Base-by-base conservation (phyloP, 2,329 filamentous ascomycete genomes). In the Cryphonectria radicalis region DNA sequence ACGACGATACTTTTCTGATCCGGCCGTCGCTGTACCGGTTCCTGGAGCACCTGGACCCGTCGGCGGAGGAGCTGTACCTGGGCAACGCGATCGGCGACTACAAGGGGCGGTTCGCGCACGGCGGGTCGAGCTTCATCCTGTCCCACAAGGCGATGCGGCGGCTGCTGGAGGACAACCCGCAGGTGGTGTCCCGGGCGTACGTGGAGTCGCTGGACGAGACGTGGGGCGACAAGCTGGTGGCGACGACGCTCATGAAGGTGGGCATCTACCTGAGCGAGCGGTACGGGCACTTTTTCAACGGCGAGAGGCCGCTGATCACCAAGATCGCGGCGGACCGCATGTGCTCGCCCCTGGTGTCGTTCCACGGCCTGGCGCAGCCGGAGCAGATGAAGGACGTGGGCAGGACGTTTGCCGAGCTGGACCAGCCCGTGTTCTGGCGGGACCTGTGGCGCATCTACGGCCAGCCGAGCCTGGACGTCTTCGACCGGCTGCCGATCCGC, bases 11-110 rank as follows among this genome's bases (percentile, higher is more conserved):
- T 0, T 89, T 85, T 75, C 76, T 89, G 62, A 81, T 88, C 62
- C 82, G 82, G 67, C 80, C 83, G 3, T 86, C 87, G 17, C 77
- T 89, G 40, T 78, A 80, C 59, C 77, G 84, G 1, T 77, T 89
- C 17, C 80, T 89, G 19, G 80, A 81, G 25, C 86, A 87, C 70
- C 78, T 89, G 71, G 81, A 89, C 76, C 80, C 83, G 1, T 74
- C 83, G 1, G 74, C 79, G 7, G 78, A 80, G 67, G 82, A 84
- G 19, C 81, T 85, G 59, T 89, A 88, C 75, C 76, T 89, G 32
- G 87, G 87, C 53, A 89, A 89, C 71, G 85, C 86, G 2, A 85
- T 89, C 19, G 87, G 87, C 64, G 86, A 88, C 76, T 89, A 84
- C 78, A 84, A 83, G 71, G 83, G 81, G 2, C 82, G 87, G 50